Conservation (phyloP, 2,329 filamentous ascomycete species). For the Microcyclospora tardicrescens region DNA sequence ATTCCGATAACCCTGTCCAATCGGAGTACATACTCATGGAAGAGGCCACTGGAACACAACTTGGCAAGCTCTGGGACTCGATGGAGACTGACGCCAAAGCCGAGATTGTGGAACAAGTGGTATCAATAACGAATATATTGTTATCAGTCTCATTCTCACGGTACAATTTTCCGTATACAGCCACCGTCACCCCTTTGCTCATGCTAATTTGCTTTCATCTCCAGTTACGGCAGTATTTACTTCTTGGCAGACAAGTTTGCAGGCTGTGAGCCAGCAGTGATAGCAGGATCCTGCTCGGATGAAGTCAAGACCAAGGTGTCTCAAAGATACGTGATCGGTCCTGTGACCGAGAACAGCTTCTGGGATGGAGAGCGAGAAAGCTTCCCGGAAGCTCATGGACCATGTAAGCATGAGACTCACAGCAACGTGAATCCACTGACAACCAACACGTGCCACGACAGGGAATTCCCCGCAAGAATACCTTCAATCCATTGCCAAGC, state of each 20-base stretch:
- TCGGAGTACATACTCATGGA: slow-evolving; percentile 22
- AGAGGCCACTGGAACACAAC: slow-evolving; percentile 18
- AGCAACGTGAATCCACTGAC: neutral
- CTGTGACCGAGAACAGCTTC: slow-evolving; percentile 23
- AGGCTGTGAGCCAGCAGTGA: slow-evolving; percentile 19
- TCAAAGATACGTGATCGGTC: slow-evolving; percentile 26
- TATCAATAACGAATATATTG: slow-evolving; percentile 26
- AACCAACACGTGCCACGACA: neutral
- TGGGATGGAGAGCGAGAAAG: slow-evolving; percentile 24
- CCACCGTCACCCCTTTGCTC: slow-evolving; percentile 3
- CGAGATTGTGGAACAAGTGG: slow-evolving; percentile 24
- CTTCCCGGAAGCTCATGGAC: slow-evolving; percentile 27
- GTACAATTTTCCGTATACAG: slow-evolving; percentile 19
- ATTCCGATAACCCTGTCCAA: slow-evolving; percentile 11
- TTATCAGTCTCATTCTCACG: slow-evolving; percentile 24
- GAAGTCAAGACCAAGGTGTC: slow-evolving; percentile 21
- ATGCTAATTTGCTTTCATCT: slow-evolving; percentile 5
- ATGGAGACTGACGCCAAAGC: slow-evolving; percentile 16
- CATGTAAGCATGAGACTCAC: slow-evolving; percentile 3
- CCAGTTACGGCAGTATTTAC: slow-evolving; percentile 29
- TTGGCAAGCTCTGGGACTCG: slow-evolving; percentile 19
- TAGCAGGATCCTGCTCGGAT: slow-evolving; percentile 14
- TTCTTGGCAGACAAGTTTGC: slow-evolving; percentile 21
- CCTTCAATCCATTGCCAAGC: neutral
- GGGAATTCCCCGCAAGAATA: neutral